Conservation (phyloP, 2,329 filamentous ascomycete genomes). For the Shiraia sp. region DNA sequence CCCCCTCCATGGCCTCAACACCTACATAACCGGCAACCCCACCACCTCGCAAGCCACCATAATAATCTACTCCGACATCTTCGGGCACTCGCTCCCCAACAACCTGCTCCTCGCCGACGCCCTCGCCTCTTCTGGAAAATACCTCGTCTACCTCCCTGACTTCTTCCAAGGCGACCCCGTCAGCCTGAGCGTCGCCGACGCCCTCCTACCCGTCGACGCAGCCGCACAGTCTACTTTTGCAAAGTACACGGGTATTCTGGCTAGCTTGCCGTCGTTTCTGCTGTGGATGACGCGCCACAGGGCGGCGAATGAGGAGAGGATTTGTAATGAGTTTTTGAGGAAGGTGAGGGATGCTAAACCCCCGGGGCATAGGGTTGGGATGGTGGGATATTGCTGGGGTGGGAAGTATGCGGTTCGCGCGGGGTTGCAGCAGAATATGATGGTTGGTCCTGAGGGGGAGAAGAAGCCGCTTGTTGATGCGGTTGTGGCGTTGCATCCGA, state of each 20-base stretch:
- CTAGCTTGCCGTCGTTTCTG: slow-evolving; percentile 20
- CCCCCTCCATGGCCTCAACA: slow-evolving; percentile 22
- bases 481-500: slow-evolving; percentile 45
- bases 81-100: slow-evolving; percentile 27
- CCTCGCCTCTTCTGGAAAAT: slow-evolving; percentile 23
- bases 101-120: slow-evolving; percentile 32
- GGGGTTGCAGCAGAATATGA: slow-evolving; percentile 32
- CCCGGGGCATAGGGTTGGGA: slow-evolving; percentile 32
- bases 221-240: slow-evolving; percentile 38
- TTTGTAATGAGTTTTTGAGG: slow-evolving; percentile 42
- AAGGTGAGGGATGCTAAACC: slow-evolving; percentile 36
- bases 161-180: slow-evolving; percentile 30
- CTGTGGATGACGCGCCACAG: slow-evolving; percentile 42
- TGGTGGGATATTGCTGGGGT: slow-evolving; percentile 45
- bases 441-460: slow-evolving; percentile 39
- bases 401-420: slow-evolving; percentile 29
- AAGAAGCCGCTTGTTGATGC: slow-evolving; percentile 45
- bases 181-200: slow-evolving; percentile 33
- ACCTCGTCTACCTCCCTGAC: slow-evolving; percentile 28
- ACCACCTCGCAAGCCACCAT: slow-evolving; percentile 21
- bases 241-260: slow-evolving; percentile 48
- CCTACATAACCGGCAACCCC: slow-evolving; percentile 24
- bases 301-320: slow-evolving; percentile 30
- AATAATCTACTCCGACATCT: slow-evolving; percentile 30
- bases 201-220: slow-evolving; percentile 43